These are phyloP conservation scores for Ophiobolus disseminans DNA, from an alignment of 2,329 filamentous ascomycete species.

Conservation along the genomic window DNA sequence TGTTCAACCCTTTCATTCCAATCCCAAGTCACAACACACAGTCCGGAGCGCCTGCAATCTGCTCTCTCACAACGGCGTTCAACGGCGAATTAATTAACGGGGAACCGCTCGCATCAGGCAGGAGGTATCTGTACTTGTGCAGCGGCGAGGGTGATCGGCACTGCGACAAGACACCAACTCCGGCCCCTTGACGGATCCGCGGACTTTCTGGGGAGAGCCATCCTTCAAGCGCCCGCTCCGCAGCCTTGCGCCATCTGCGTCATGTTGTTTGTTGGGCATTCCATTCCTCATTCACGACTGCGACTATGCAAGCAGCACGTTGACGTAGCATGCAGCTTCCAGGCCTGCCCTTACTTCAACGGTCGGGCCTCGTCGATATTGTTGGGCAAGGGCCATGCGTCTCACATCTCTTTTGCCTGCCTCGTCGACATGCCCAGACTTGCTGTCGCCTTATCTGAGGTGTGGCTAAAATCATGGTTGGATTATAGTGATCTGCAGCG, in stretches of 20 bases:
- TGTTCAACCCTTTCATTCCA: not conserved
- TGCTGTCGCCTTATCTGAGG: constrained; percentile 37
- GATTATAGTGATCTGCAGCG: constrained; percentile 39
- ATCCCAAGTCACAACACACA: not conserved
- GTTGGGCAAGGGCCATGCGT: constrained; percentile 1
- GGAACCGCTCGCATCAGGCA: constrained; percentile 16
- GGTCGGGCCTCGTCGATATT: constrained; percentile 3
- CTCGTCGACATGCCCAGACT: constrained; percentile 7
- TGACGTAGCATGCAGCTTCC: not conserved
- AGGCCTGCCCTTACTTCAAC: constrained; percentile 2
- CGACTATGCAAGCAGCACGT: constrained; percentile 2
- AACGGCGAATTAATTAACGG: constrained; percentile 7
- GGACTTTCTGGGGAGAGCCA: constrained; percentile 7
- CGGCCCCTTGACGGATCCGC: constrained; percentile 9
- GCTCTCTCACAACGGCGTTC: not conserved
- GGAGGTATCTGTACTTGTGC: constrained; percentile 7
- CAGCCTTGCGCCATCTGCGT: not conserved
- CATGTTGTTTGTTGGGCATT: too few species aligned
- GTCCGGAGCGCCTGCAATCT: not conserved
- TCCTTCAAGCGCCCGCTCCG: constrained; percentile 2
- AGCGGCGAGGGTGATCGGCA: constrained; percentile 13
- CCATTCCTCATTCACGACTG: too few species aligned
- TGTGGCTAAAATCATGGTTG: constrained; percentile 27
- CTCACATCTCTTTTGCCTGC: constrained; percentile 8
- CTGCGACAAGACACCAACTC: constrained; percentile 7